Base-by-base conservation (phyloP, 176 grass and related monocot species). In the Carex parvula region DNA sequence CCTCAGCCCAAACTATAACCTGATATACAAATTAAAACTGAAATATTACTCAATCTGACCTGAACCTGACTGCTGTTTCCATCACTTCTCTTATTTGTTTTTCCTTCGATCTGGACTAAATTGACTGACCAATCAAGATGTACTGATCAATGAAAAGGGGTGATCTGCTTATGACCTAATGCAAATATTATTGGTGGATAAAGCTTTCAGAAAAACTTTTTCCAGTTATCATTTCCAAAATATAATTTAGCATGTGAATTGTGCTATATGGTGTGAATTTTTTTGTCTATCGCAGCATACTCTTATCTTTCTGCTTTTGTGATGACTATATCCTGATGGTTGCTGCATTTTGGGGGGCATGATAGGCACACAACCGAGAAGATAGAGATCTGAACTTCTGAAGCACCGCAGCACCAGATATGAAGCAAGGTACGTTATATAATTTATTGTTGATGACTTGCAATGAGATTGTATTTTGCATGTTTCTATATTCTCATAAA, bases 131-230 rank as follows among this genome's bases (percentile, higher is more conserved):
- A 77, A 77, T 77, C 42, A 46, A 52, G 46, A 32, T 55, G 48
- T 13, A 32, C 50, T 56, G 50, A 77, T 77, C 12, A 76, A 12
- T 26, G 5, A 56, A 54, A 55, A 55, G 29, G 41, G 70, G 20
- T 74, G 42, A 53, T 77, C 73, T 70, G 24, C 50, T 77, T 77
- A 77, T 77, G 50, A 56, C 24, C 22, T 77, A 30, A 30, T 77
- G 22, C 73, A 16, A 54, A 50, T 56, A 55, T 17, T 55, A 56
- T 77, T 77, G 50, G 14, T 77, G 73, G 22, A 30, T 77, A 55
- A 42, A 55, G 12, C 71, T 76, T 76, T 54, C 3, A 50, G 11
- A 12, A 50, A 53, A 52, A 52, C n/a, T 10, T 3, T 77, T 77
- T 56, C 8, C 46, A 77, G 50, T 77, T 77, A 6, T 73, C 42